Percentiles rank a stretch among this genome's conserved stretches.
Conservation (phyloP, 2,329 filamentous ascomycete species). For the Penicillium verrucosum region DNA sequence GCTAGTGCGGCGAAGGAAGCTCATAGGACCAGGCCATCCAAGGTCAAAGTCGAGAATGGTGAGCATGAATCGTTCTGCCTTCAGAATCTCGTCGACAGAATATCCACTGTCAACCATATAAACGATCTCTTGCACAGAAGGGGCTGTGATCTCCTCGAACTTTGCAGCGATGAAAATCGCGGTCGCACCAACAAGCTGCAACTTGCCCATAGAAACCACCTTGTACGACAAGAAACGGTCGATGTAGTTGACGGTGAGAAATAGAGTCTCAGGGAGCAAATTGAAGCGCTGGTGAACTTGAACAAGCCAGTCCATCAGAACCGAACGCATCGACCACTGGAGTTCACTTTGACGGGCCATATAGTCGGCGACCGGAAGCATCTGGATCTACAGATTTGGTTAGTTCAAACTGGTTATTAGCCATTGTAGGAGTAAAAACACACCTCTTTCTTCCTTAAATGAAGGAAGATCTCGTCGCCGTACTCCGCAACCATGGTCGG, state of each 20-base stretch:
- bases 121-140: conserved; percentile 89
- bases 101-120: conserved; percentile 98
- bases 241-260: conserved; percentile 93
- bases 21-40: conserved; percentile 98
- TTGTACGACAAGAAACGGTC: conserved; percentile 94
- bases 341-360: conserved; percentile 98
- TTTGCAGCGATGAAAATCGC: conserved; percentile 95
- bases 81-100: conserved; percentile 84
- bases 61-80: conserved; percentile 97
- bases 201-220: conserved; percentile 88
- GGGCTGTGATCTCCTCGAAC: conserved; percentile 98
- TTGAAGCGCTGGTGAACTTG: conserved; percentile 92
- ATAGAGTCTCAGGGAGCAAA: conserved; percentile 89
- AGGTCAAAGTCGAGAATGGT: conserved; percentile 94
- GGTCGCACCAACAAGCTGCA: conserved; percentile 93
- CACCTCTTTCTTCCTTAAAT: conserved; percentile 88
- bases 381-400: conserved; percentile 56
- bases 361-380: conserved; percentile 87
- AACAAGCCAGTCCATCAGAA: conserved; percentile 96
- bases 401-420: background rate
- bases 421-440: conserved; percentile 22
- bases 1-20: conserved; percentile 92
- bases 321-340: conserved; percentile 97
- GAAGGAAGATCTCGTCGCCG: conserved; percentile 88
- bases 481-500: conserved; percentile 98